Percentiles rank a stretch among this genome's conserved stretches.
Conservation (phyloP, 331 rosid species). For the Pyrus hybrid region DNA sequence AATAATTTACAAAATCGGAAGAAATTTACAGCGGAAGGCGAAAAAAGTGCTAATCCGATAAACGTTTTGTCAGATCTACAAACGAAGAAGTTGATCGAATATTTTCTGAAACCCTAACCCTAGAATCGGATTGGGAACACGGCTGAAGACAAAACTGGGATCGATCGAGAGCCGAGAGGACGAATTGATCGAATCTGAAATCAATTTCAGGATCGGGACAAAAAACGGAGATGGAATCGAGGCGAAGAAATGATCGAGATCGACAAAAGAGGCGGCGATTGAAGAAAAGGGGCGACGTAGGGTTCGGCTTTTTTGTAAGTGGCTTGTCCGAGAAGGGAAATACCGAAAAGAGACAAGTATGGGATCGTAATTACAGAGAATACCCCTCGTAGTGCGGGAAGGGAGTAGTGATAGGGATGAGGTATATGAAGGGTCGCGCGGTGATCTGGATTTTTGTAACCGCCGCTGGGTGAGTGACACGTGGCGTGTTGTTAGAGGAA, state of each 20-base stretch:
- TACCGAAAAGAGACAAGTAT: conserved; percentile 47
- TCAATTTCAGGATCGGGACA: neutral
- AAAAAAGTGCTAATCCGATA: conserved; percentile 3
- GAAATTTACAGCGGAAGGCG: neutral
- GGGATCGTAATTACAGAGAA: conserved; percentile 25
- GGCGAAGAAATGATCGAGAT: conserved; percentile 25
- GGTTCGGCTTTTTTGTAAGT: conserved; percentile 40
- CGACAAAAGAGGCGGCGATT: conserved; percentile 45
- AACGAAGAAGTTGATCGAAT: conserved; percentile 19
- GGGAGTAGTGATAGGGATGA: conserved; percentile 22
- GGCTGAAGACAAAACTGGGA: conserved; percentile 14
- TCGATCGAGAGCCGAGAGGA: conserved; percentile 16
- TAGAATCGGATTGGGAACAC: conserved; percentile 13
- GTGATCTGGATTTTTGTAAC: conserved; percentile 5
- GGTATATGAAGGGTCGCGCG: conserved; percentile 23
- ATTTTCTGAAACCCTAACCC: conserved; percentile 41
- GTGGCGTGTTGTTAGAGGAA: conserved; percentile 14
- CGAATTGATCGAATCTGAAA: neutral
- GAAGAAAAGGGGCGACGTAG: conserved; percentile 38
- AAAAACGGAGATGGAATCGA: conserved; percentile 21
- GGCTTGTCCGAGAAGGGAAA: conserved; percentile 25
- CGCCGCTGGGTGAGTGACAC: conserved; percentile 10
- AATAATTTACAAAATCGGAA: conserved; percentile 13
- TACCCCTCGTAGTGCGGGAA: conserved; percentile 19
- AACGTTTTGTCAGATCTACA: conserved; percentile 21